Base-by-base conservation (phyloP, 495 filamentous ascomycete genomes). In the Annulohypoxylon nitens region DNA sequence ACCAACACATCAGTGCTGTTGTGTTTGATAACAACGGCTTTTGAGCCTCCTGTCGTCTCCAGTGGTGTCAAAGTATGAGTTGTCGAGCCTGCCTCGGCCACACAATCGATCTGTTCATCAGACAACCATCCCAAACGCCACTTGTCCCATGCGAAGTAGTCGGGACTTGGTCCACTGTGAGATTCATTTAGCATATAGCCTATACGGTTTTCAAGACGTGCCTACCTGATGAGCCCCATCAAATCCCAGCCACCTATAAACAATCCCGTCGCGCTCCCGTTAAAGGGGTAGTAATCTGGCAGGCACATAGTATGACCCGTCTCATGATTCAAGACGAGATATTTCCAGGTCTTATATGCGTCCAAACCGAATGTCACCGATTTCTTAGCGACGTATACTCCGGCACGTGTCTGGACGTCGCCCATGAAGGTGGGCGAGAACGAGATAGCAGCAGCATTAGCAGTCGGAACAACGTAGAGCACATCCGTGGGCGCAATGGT, bases 61-160 rank as follows among this genome's bases (percentile, higher is more conserved):
- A 80, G 30, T 6, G 76, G 75, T n/a, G 76, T 73, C 2, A 80
- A 50, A 7, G 53, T 61, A 20, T 80, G 75, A 12, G 75, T 76
- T 9, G 45, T 77, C 25, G 57, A 60, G 1, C 74, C 72, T 3
- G 23, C 20, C 9, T 37, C 71, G 0, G 68, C 51, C 10, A 77
- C 69, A 51, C 78, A 80, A 6, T 73, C 73, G 26, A 80, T 37
- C 39, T 80, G 78, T 8, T 53, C 70, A 48, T 80, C 78, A 7
- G 41, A 48, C 1, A 80, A 41, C 78, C 78, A 78, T 23, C 76
- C 78, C 18, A 80, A 30, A 16, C 76, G 68, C 78, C 78, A 80
- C 69, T 80, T 78, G 51, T 80, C 75, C 78, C 78, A 80, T 10
- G 78, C 76, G 16, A 80, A 80, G 37, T 77, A 80, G 54, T 80